Conservation (phyloP, 805 yeast genomes). For the Candida silvicultrix region DNA sequence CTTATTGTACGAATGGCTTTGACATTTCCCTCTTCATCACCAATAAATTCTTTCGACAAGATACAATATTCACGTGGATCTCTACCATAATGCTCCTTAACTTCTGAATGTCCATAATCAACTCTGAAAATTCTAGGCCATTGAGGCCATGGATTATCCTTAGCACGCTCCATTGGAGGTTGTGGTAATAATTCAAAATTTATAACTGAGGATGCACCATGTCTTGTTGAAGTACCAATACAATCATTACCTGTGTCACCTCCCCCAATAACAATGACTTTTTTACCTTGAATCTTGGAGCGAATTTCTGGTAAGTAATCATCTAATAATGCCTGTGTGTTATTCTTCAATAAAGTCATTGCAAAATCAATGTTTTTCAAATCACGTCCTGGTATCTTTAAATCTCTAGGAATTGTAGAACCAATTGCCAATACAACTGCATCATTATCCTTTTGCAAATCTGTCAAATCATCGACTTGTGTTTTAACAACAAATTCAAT, state of each 20-base stretch:
- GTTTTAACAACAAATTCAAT: constrained; percentile 69
- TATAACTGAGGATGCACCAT: constrained; percentile 89
- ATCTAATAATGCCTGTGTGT: constrained; percentile 85
- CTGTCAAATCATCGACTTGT: constrained; percentile 78
- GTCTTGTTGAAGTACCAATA: constrained; percentile 94
- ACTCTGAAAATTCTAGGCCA: constrained; percentile 98
- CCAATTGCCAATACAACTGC: constrained; percentile 93
- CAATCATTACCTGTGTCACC: constrained; percentile 99
- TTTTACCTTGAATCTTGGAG: constrained; percentile 69
- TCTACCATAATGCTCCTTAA: constrained; percentile 87
- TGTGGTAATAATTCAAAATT: constrained; percentile 93
- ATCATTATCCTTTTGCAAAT: constrained; percentile 57
- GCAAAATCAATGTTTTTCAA: constrained; percentile 88
- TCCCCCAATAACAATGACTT: constrained; percentile 96
- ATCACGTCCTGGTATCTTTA: constrained; percentile 90
- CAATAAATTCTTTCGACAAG: constrained; percentile 91
- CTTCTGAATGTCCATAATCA: constrained; percentile 97
- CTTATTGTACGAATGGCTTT: constrained; percentile 93
- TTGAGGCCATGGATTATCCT: constrained; percentile 99
- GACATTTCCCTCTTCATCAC: constrained; percentile 91
- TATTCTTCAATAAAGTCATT: constrained; percentile 82
- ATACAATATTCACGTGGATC: constrained; percentile 98
- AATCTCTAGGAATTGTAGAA: constrained; percentile 93
- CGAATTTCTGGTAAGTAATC: constrained; percentile 74
- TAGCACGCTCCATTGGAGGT: constrained; percentile 80